Evolutionary conservation across 129 eudicot genomes (phyloP), one percentile per base, ranked within the genome.

Genomic region (Flaveria trinervia): DNA sequence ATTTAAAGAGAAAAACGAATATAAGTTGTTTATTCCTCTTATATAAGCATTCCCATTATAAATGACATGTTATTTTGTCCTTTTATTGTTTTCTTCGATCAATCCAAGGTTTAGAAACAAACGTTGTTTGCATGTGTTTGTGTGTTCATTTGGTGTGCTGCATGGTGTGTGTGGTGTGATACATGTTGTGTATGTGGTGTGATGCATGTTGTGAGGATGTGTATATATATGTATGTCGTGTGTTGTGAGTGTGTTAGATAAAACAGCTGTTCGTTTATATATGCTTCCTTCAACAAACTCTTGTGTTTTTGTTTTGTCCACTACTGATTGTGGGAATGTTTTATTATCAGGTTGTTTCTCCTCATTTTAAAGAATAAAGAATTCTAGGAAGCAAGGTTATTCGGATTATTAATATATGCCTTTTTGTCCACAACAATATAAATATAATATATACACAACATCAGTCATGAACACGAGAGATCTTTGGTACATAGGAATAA

Each of bases 1-100:
- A 13, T 43, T 2, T 2, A 2, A 22, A 30, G 71, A 30, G 71
- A 23, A 68, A 77, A 25, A n/a, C 6, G 69, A 68, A 77, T 68
- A 77, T 68, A 68, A 41, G 69, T 54, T 39, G 75, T 54, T 36
- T 68, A 54, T 55, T 17, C 81, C 60, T 68, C 59, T 68, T 68
- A 41, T 68, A 77, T 74, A 62, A 61, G 61, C 71, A 75, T 62
- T 60, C 54, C 39, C 15, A n/a, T 28, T n/a, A 49, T 64, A 30
- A 49, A 65, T 50, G 80, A 76, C 50, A 25, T 44, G n/a, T 20
- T 59, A 20, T 17, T 13, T 45, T 9, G 11, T 14, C 23, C 52
- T 12, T 72, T 72, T 33, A 9, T 14, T 13, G 5, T 33, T 8
- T 43, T 50, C 28, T 75, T 45, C 50, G 50, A 45, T 30, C 10